Percentiles rank a stretch among this genome's conserved stretches.
Evolutionary conservation across 352 stramenopile genomes (phyloP).

Genomic region (Globisporangium cylindrosporum): DNA sequence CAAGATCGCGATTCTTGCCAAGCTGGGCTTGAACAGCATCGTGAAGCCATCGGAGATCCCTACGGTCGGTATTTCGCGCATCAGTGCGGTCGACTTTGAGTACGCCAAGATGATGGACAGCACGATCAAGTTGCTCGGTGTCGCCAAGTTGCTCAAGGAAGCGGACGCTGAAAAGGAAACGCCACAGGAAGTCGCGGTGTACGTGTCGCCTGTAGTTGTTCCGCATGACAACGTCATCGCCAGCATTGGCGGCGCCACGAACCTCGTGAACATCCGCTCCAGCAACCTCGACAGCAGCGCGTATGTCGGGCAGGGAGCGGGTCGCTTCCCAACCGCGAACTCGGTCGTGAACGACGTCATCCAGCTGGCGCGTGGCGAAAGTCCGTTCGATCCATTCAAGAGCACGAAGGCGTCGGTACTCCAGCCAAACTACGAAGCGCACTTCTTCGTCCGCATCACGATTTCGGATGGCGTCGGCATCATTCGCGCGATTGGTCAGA

Average conservation of each 20-base stretch:
- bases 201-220: conserved; percentile 93
- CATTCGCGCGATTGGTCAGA: conserved; percentile 92
- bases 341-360: conserved; percentile 95
- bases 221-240: conserved; percentile 89
- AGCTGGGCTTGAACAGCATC: conserved; percentile 91
- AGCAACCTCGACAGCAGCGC: conserved; percentile 89
- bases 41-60: conserved; percentile 88
- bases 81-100: conserved; percentile 92
- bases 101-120: conserved; percentile 95
- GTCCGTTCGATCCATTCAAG: conserved; percentile 87
- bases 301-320: conserved; percentile 92
- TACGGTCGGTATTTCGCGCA: conserved; percentile 91
- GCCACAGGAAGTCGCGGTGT: conserved; percentile 86
- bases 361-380: conserved; percentile 86
- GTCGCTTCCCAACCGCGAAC: conserved; percentile 95
- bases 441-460: conserved; percentile 95
- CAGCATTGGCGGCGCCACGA: conserved; percentile 84
- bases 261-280: conserved; percentile 89
- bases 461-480: conserved; percentile 94
- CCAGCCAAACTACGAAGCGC: conserved; percentile 89
- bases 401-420: conserved; percentile 49
- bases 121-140: conserved; percentile 96
- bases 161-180: conserved; percentile 68
- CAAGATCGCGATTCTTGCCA: conserved; percentile 95
- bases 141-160: conserved; percentile 75